Base-by-base conservation (phyloP, 1,284 basidiomycete genomes). In the Porogramme epimiltina region DNA sequence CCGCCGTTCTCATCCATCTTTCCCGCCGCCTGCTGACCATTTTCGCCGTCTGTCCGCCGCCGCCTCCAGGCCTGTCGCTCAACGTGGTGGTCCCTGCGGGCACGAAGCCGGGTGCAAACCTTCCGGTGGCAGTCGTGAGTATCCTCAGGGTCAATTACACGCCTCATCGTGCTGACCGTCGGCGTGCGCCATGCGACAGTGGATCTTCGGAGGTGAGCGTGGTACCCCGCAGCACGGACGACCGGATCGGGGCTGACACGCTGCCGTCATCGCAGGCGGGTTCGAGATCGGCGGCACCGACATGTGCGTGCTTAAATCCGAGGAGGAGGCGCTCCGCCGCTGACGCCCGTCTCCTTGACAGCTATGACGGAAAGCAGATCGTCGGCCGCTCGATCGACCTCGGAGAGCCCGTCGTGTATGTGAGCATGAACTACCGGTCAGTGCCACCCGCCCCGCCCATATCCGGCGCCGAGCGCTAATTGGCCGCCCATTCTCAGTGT, bases 151-250 rank as follows among this genome's bases (percentile, higher is more conserved):
- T 20, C 19, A 18, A 24, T 25, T n/a, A 28, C 34, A 28, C 37
- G 36, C 19, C 20, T 24, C 9, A 16, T 11, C 2, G n/a, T 45
- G 8, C 8, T 34, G 28, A 26, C 19, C 24, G 25, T 31, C 22
- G 16, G n/a, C n/a, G n/a, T 31, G 36, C 10, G 20, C 15, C 22
- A 15, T 10, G 6, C 48, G 34, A 16, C n/a, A 82, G 79, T 82
- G 79, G 78, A 78, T 84, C 31, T 80, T 70, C 47, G 81, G 80
- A 60, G 81, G 73, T 80, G 60, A 26, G 45, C 50, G 66, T 68
- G 1, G 16, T 5, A 16, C 8, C 11, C 42, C 24, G 22, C 4
- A 10, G 42, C 5, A 20, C 8, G 34, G 9, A 6, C n/a, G 34
- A 37, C 34, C 9, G 9, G 34, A 37, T 6, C 9, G 34, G 5